These are phyloP conservation scores for Dunaliella sp. DNA, from an alignment of 139 green algal species.

Conservation along the genomic window DNA sequence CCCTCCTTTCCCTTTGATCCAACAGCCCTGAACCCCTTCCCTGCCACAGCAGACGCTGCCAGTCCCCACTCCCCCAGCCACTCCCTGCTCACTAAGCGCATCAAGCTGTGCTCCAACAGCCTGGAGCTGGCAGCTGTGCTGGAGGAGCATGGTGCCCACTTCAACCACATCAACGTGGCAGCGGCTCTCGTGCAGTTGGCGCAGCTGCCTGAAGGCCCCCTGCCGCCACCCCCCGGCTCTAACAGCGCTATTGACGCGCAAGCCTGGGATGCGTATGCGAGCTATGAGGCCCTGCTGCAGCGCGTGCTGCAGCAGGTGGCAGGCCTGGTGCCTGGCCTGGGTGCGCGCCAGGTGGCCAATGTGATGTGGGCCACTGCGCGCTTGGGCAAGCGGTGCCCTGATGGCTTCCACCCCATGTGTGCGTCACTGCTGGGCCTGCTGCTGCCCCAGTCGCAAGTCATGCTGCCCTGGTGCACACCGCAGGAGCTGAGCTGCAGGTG, in stretches of 20 bases:
- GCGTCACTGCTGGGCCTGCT: constrained; percentile 18
- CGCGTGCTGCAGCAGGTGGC: constrained; percentile 19
- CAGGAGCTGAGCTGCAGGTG: constrained; percentile 44
- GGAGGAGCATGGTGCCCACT: neutral
- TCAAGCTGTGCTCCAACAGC: constrained; percentile 25
- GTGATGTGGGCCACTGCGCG: constrained; percentile 29
- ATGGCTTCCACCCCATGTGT: constrained; percentile 1
- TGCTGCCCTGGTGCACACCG: constrained; percentile 34
- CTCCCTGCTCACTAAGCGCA: constrained; percentile 6
- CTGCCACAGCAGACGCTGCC: too few relatives aligned
- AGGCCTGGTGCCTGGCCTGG: neutral
- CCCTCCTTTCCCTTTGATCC: too few relatives aligned
- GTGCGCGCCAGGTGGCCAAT: constrained; percentile 26
- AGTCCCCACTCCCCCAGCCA: neutral
- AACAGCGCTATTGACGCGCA: neutral
- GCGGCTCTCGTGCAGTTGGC: constrained; percentile 25
- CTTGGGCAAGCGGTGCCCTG: constrained; percentile 2
- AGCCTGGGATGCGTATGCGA: neutral
- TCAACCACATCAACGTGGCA: constrained; percentile 25
- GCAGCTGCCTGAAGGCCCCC: constrained; percentile 4
- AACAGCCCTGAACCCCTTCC: too few relatives aligned
- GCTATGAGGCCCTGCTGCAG: constrained; percentile 4
- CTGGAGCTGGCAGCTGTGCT: constrained; percentile 24
- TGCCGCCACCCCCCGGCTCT: neutral
- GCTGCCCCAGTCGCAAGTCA: constrained; percentile 13